Percentiles rank a stretch among this genome's conserved stretches.
phyloP scores from a whole-genome alignment of 768 basidiomycete species.

The Macrolepiota fuliginosa region DNA sequence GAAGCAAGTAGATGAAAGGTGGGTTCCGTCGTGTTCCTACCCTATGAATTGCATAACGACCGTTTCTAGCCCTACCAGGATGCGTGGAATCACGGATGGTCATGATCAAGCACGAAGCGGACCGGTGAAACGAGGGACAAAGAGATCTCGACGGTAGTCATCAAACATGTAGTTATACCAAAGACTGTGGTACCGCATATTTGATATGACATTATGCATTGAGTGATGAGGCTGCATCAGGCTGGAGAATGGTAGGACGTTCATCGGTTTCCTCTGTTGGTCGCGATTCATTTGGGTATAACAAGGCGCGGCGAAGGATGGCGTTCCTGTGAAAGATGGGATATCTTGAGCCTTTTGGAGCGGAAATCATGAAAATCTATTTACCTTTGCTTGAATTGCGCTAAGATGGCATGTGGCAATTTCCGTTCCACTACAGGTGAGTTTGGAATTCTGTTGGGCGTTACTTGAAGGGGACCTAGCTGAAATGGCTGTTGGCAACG shows the following conservation, averaged over 20 bases:
- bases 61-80: background rate
- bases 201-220: background rate
- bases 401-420: slow-evolving; percentile 48
- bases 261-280: background rate
- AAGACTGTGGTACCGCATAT: background rate
- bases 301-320: slow-evolving; percentile 9
- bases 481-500: background rate
- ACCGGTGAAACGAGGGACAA: background rate
- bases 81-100: background rate
- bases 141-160: slow-evolving; percentile 11
- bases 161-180: background rate
- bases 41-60: background rate
- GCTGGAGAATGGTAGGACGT: background rate
- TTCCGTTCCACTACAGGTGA: slow-evolving; percentile 35
- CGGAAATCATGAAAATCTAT: slow-evolving; percentile 42
- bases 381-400: slow-evolving; percentile 71
- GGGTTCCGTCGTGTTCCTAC: background rate
- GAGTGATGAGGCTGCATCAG: background rate
- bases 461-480: background rate
- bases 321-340: slow-evolving; percentile 1
- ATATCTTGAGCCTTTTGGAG: slow-evolving; percentile 28
- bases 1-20: slow-evolving; percentile 5
- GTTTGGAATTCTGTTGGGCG: slow-evolving; percentile 20
- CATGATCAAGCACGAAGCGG: slow-evolving; percentile 4
- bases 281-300: slow-evolving; percentile 3